Base-by-base conservation (phyloP, 2,329 filamentous ascomycete genomes). In the Apiospora pterosperma region DNA sequence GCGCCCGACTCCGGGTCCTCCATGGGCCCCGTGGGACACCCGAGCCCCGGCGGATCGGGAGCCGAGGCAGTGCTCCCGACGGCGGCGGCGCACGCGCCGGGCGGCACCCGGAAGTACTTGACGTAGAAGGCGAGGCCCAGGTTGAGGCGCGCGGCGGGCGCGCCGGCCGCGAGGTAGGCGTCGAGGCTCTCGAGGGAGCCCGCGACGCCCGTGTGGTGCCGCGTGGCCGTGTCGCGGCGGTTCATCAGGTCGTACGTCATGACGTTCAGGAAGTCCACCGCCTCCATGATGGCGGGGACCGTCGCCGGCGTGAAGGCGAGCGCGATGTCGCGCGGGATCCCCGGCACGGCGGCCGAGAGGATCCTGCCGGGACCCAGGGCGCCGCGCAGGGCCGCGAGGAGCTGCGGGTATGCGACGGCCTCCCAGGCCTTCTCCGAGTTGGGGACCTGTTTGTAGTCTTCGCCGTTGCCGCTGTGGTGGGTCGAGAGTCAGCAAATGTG, bases 181-280 rank as follows among this genome's bases (percentile, higher is more conserved):
- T 88, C 79, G 75, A 92, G 74, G 1, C 83, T 77, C 5, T 81
- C 76, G 4, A 84, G 71, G 4, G 87, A 86, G 19, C 79, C 81
- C 44, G 77, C 68, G 21, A 90, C 77, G 5, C 86, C 85, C 12
- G 82, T 84, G 69, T 90, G 88, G 72, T 91, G 89, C 19, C 79
- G 81, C 1, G 89, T 91, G 21, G 79, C 74, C 52, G 78, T 84
- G 74, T 91, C 85, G 23, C 90, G 84, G 7, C 90, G 87, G 77
- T 91, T 92, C 84, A 90, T 89, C 59, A 92, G 73, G 72, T 92
- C 90, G 73, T 92, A 92, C 10, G 85, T 83, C 89, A 92, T 92
- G 67, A 92, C 60, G 71, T 92, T 92, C 71, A 92, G 80, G 71
- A 88, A 89, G 72, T 92, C 88, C 21, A 91, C 82, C 1, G 81